A percentile compares a stretch with the other conserved stretches of the same genome.
These are phyloP conservation scores for Cicer judaicum DNA, from an alignment of 306 rosid genomes.

Conservation along the genomic window DNA sequence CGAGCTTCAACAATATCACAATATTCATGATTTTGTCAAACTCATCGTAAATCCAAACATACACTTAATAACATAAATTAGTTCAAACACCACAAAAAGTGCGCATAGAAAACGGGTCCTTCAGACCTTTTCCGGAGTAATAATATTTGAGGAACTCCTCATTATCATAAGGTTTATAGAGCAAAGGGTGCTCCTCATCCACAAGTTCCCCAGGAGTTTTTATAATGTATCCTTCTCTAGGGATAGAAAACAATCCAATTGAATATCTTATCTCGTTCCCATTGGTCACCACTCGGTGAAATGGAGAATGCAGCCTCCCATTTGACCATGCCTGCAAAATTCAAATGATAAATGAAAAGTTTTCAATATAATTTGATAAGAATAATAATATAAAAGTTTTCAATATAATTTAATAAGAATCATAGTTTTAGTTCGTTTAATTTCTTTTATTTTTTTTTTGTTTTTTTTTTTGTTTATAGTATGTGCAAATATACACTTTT, in stretches of 20 bases:
- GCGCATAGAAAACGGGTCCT: constrained; percentile 50
- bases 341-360: not conserved
- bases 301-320: constrained; percentile 62
- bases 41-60: too few species aligned
- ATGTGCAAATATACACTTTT: too few species aligned
- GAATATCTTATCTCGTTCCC: constrained; percentile 73
- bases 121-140: constrained; percentile 52
- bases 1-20: too few species aligned
- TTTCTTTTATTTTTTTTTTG: too few species aligned
- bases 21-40: too few species aligned
- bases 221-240: constrained; percentile 55
- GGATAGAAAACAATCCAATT: constrained; percentile 62
- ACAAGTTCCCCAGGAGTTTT: constrained; percentile 69
- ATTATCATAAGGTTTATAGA: constrained; percentile 62
- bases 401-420: too few species aligned
- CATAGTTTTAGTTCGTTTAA: too few species aligned
- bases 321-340: constrained; percentile 72
- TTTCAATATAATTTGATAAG: not conserved
- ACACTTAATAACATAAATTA: too few species aligned
- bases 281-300: constrained; percentile 61
- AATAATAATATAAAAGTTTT: not conserved
- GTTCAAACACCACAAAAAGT: constrained; percentile 15
- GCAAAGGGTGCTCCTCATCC: constrained; percentile 72
- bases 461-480: too few species aligned
- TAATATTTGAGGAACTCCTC: constrained; percentile 47